Evolutionary conservation across 257 asterid genomes (phyloP), one percentile per base, ranked within the genome.

Genomic region (Mentha longifolia): DNA sequence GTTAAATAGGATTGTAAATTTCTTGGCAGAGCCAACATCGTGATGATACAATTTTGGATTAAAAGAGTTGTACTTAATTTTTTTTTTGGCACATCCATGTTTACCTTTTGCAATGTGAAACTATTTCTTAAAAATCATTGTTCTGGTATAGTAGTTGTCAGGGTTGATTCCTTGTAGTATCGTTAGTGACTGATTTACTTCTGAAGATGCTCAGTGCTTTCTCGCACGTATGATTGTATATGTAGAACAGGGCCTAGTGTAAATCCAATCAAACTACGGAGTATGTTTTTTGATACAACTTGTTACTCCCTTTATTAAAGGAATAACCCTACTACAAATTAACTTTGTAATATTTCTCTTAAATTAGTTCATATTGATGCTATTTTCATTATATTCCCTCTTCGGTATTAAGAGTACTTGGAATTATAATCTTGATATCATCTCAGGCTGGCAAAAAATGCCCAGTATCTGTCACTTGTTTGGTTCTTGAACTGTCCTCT

Each of bases 1-100:
- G 78, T 82, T 95, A 77, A 92, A 95, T 78, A 87, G 97, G 81
- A 80, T 89, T 75, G 95, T 89, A 74, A 87, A 84, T 75, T 79
- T 87, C 84, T 77, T 95, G 84, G 89, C 94, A 6, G 92, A 89
- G 78, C 82, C 89, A 28, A 61, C 75, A 66, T 51, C 42, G 3
- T 80, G 69, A 75, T 76, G 74, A 64, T 70, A 56, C 67, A 75
- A 37, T 74, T 67, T 71, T 62, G 72, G 70, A 22, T 50, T 70
- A 55, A 57, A 59, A 14, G 65, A 64, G 73, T 65, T 73, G 76
- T 69, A 59, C 54, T 52, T 14, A 9, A 65, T 11, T 37, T 41
- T 33, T n/a, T n/a, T 16, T 67, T 73, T 17, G 25, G 11, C 15
- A 25, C 72, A 46, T 33, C 33, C 45, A 46, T 61, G 75, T 66